phyloP scores from a whole-genome alignment of 768 basidiomycete species.

The Pleurotus eryngii region DNA sequence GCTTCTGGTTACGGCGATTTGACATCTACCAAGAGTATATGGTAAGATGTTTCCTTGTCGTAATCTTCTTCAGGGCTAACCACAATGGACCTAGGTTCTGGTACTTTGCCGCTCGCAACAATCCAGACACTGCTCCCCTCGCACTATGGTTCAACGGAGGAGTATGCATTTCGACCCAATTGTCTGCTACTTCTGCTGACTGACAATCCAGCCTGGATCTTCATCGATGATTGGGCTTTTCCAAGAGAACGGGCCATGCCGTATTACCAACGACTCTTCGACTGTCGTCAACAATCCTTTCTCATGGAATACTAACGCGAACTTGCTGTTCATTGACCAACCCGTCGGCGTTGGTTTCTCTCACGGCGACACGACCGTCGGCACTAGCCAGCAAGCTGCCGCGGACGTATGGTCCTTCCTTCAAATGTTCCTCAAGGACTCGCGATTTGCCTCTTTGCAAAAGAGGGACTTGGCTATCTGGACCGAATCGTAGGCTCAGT shows the following conservation, averaged over 20 bases:
- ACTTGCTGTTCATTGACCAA: conserved; percentile 62
- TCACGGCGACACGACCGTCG: conserved; percentile 45
- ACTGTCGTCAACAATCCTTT: conserved; percentile 47
- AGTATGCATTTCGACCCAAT: conserved; percentile 25
- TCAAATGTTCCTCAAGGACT: conserved; percentile 58
- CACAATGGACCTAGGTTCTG: conserved; percentile 46
- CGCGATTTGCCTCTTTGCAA: conserved; percentile 47
- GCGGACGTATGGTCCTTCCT: conserved; percentile 59
- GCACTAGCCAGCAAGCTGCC: conserved; percentile 52
- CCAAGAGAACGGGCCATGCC: conserved; percentile 77
- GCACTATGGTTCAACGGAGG: conserved; percentile 68
- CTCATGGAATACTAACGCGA: conserved; percentile 58
- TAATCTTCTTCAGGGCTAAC: background rate
- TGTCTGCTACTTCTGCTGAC: background rate
- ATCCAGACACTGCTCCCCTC: conserved; percentile 58
- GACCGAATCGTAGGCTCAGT: conserved; percentile 51
- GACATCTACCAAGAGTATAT: conserved; percentile 53
- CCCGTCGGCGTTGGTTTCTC: conserved; percentile 65
- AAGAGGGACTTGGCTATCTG: conserved; percentile 51
- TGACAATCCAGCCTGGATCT: conserved; percentile 41
- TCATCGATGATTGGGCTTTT: conserved; percentile 63
- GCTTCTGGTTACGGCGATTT: conserved; percentile 66
- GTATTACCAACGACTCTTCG: conserved; percentile 51
- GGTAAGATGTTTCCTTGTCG: conserved; percentile 27
- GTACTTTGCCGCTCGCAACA: conserved; percentile 65